Base-by-base conservation (phyloP, 441 rosid genomes). In the Croton setiger region DNA sequence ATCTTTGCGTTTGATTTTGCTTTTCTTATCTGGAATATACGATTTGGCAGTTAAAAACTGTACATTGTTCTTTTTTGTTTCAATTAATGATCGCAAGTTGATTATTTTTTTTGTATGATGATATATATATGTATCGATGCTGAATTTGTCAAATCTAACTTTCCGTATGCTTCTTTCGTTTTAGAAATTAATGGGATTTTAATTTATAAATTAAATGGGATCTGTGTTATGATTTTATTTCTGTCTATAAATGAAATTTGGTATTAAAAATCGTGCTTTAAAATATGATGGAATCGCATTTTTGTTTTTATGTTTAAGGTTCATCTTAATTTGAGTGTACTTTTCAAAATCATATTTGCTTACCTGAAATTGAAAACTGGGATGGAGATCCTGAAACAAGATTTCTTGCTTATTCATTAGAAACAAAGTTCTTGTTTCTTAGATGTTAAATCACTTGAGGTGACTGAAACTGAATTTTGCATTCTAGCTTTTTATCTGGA, bases 401-500 rank as follows among this genome's bases (percentile, higher is more conserved):
- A 49, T 10, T 21, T 9, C 33, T 47, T 23, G n/a, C 31, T 31
- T 56, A 44, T 56, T 43, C n/a, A 39, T 6, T 35, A 44, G 49
- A 55, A 55, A 55, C 21, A 21, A 43, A 54, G 20, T 55, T 23
- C 64, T 64, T 35, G 23, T 44, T 18, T 54, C 15, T 44, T 63
- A 13, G 14, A 20, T 33, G 8, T 37, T 15, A 31, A 48, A 11
- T 33, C n/a, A 48, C 57, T 64, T 21, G 13, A 63, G 33, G 37
- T 7, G 61, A 44, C 62, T 63, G 14, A 53, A 48, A 31, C 11
- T 70, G 57, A 44, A 60, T 62, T 43, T 80, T 68, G 66, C 8
- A 66, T 41, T 72, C 47, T 79, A 94, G 98, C 97, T 35, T 94
- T 92, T 76, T 92, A 88, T 51, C 75, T 87, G 72, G 98, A 94